Evolutionary conservation across 805 yeast species (phyloP).

Genomic region (Myxozyma geophila): DNA sequence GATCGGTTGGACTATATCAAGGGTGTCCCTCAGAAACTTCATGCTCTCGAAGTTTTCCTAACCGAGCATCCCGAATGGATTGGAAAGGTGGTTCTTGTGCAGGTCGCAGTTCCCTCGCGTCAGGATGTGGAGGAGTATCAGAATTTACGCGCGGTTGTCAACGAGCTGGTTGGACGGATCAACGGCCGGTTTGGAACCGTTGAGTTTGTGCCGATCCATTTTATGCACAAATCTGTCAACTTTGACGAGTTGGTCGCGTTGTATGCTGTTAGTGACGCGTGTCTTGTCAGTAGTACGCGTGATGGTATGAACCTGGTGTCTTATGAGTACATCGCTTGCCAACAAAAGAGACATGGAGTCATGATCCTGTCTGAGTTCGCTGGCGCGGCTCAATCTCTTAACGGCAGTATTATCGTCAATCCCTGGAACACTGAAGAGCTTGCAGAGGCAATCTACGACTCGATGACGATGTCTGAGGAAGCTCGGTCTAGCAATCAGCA

Average conservation of each 20-base stretch:
- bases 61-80: constrained; percentile 97
- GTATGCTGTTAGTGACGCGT: constrained; percentile 84
- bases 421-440: constrained; percentile 99
- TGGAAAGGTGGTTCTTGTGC: constrained; percentile 93
- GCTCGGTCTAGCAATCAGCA: constrained; percentile 78
- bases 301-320: constrained; percentile 98
- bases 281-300: constrained; percentile 90
- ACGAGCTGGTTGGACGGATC: constrained; percentile 94
- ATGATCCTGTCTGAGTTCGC: constrained; percentile 92
- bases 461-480: constrained; percentile 82
- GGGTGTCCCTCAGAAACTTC: constrained; percentile 97
- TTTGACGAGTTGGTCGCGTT: constrained; percentile 90
- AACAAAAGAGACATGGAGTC: constrained; percentile 80
- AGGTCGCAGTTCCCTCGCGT: constrained; percentile 96
- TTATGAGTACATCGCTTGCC: constrained; percentile 97
- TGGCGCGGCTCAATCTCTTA: constrained; percentile 98
- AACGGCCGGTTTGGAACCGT: constrained; percentile 96
- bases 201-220: constrained; percentile 97
- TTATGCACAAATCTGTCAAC: constrained; percentile 87
- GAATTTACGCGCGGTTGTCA: constrained; percentile 87
- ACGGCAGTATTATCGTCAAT: constrained; percentile 91
- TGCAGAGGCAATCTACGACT: constrained; percentile 81
- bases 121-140: constrained; percentile 99
- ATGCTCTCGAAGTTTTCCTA: constrained; percentile 91
- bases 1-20: constrained; percentile 95